These are phyloP conservation scores for Candida mattraensis DNA, from an alignment of 805 yeast species.

Conservation along the genomic window DNA sequence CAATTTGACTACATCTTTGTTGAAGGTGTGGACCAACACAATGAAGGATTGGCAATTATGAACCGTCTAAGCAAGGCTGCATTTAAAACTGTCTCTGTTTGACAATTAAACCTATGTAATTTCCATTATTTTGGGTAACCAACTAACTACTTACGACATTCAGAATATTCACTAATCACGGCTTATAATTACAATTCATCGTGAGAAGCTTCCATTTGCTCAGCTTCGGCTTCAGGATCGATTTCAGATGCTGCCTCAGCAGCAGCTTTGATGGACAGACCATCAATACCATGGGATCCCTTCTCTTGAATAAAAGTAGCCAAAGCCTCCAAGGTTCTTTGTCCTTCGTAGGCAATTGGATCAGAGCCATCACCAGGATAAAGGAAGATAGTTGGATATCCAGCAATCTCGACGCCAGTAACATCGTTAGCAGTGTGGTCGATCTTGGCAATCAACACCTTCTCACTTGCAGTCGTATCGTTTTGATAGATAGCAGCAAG, in stretches of 20 bases:
- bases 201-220: constrained; percentile 62
- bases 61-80: constrained; percentile 88
- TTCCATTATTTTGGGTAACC: not conserved
- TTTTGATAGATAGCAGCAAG: constrained; percentile 67
- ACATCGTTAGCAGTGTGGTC: constrained; percentile 93
- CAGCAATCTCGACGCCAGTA: constrained; percentile 66
- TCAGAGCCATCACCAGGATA: constrained; percentile 80
- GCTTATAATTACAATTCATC: constrained; percentile 28
- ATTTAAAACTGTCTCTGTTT: constrained; percentile 34
- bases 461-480: constrained; percentile 46
- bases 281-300: constrained; percentile 67
- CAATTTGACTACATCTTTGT: constrained; percentile 74
- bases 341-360: constrained; percentile 66
- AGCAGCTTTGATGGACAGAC: constrained; percentile 33
- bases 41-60: constrained; percentile 94
- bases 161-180: constrained; percentile 10
- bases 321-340: constrained; percentile 72
- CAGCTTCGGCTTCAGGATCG: constrained; percentile 80
- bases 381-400: constrained; percentile 89
- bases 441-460: constrained; percentile 77
- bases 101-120: not conserved
- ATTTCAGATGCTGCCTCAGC: constrained; percentile 50
- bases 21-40: constrained; percentile 73
- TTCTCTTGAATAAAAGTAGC: constrained; percentile 67
- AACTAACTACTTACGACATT: not conserved